Percentiles rank a stretch among this genome's conserved stretches.
Conservation (phyloP, 306 rosid genomes). For the Biancaea sappan region DNA sequence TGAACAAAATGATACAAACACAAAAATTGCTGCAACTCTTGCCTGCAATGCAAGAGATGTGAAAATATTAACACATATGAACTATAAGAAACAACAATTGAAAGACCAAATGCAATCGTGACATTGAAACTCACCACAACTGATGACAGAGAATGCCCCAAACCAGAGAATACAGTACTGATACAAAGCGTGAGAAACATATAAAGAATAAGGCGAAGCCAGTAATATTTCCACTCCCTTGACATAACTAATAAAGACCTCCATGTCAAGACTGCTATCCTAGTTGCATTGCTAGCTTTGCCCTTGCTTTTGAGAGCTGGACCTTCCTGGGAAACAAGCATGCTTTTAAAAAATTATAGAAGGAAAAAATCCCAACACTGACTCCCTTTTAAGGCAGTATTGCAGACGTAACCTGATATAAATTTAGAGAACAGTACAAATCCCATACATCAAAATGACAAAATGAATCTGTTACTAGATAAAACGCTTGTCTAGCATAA, state of each 20-base stretch:
- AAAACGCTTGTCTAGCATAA: neutral
- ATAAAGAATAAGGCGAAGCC: conserved; percentile 95
- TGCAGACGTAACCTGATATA: conserved; percentile 7
- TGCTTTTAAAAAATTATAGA: conserved; percentile 24
- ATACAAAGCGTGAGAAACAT: conserved; percentile 84
- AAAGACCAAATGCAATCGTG: conserved; percentile 4
- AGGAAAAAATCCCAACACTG: conserved; percentile 25
- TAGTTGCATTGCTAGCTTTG: conserved; percentile 72
- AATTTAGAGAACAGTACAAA: conserved; percentile 2
- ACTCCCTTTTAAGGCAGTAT: neutral
- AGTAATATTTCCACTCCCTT: conserved; percentile 97
- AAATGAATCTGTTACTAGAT: neutral
- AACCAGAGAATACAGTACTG: conserved; percentile 89
- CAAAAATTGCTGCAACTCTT: conserved; percentile 94
- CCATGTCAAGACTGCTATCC: conserved; percentile 93
- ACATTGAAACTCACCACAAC: conserved; percentile 71
- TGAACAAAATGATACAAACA: conserved; percentile 80
- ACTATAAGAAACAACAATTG: neutral
- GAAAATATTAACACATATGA: neutral
- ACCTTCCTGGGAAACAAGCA: conserved; percentile 77
- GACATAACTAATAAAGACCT: conserved; percentile 95
- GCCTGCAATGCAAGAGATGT: conserved; percentile 56
- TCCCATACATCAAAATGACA: conserved; percentile 14
- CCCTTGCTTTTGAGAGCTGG: conserved; percentile 93
- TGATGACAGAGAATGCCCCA: conserved; percentile 95